These are phyloP conservation scores for Lenzites betulinus DNA, from an alignment of 768 basidiomycete species.

Conservation along the genomic window DNA sequence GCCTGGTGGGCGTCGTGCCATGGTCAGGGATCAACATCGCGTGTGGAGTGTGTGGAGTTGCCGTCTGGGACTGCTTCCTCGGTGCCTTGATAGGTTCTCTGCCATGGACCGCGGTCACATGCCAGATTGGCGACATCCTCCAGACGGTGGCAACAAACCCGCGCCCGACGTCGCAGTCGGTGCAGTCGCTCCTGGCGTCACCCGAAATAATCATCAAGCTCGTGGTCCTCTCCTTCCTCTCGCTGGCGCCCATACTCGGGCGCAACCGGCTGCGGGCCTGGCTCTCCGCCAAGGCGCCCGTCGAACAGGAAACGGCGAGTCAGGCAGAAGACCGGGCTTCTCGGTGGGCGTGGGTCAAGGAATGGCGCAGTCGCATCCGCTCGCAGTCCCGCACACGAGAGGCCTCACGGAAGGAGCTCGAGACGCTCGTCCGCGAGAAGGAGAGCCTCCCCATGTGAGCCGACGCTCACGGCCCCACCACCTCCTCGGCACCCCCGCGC, in stretches of 20 bases:
- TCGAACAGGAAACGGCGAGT: neutral
- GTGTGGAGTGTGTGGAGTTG: slow-evolving; percentile 88
- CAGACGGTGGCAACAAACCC: slow-evolving; percentile 79
- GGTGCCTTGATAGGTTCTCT: slow-evolving; percentile 83
- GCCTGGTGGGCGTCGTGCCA: slow-evolving; percentile 90
- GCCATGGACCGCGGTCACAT: slow-evolving; percentile 92
- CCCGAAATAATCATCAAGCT: slow-evolving; percentile 86
- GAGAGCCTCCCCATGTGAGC: slow-evolving; percentile 27
- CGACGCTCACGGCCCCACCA: neutral
- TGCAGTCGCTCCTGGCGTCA: slow-evolving; percentile 83
- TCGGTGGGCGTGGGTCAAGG: slow-evolving; percentile 67
- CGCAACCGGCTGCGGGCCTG: slow-evolving; percentile 64
- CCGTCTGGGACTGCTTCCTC: slow-evolving; percentile 70
- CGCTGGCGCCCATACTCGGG: slow-evolving; percentile 84
- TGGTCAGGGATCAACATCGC: slow-evolving; percentile 99
- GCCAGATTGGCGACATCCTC: slow-evolving; percentile 86
- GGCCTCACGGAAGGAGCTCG: slow-evolving; percentile 47
- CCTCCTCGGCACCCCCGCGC: neutral
- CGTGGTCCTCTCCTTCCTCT: slow-evolving; percentile 77
- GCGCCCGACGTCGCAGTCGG: slow-evolving; percentile 69
- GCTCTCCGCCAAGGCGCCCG: slow-evolving; percentile 40
- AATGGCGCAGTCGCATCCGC: slow-evolving; percentile 65
- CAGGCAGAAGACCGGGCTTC: slow-evolving; percentile 43
- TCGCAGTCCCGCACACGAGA: slow-evolving; percentile 51
- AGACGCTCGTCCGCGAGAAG: slow-evolving; percentile 60